These are phyloP conservation scores for Starmerella ratchasimensis DNA, from an alignment of 805 yeast species.

Conservation along the genomic window DNA sequence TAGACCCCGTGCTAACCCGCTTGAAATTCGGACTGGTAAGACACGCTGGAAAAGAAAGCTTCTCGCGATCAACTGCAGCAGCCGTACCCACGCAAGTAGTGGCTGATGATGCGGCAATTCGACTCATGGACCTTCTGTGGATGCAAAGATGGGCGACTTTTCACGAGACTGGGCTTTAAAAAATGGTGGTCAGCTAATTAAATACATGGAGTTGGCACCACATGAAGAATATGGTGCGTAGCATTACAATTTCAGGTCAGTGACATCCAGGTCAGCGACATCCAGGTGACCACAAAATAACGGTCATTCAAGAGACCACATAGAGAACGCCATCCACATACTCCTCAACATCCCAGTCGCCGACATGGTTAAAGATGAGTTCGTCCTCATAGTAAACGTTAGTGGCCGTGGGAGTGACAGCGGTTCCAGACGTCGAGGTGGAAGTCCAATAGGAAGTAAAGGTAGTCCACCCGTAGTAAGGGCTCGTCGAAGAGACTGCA, in stretches of 20 bases:
- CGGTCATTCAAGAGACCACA: background rate
- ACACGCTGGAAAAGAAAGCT: background rate
- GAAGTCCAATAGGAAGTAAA: background rate
- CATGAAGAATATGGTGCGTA: too few relatives aligned
- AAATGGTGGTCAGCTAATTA: too few relatives aligned
- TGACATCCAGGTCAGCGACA: too few relatives aligned
- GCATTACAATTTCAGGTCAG: too few relatives aligned
- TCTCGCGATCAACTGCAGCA: too few relatives aligned
- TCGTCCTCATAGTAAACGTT: background rate
- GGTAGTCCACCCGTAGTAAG: background rate
- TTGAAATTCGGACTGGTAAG: background rate
- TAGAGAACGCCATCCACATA: too few relatives aligned
- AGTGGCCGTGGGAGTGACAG: background rate
- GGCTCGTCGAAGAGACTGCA: too few relatives aligned
- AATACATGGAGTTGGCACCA: too few relatives aligned
- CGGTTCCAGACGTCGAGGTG: background rate
- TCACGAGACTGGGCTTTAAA: background rate
- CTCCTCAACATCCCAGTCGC: background rate
- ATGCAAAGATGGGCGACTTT: constrained; percentile 10
- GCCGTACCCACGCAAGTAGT: background rate
- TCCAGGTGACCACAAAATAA: background rate
- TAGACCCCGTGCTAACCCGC: background rate
- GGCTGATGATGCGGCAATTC: constrained; percentile 2
- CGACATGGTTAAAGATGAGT: background rate
- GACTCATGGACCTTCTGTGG: constrained; percentile 8